phyloP scores from a whole-genome alignment of 2,329 filamentous ascomycete species.

The Beauveria scarabaeidicola region DNA sequence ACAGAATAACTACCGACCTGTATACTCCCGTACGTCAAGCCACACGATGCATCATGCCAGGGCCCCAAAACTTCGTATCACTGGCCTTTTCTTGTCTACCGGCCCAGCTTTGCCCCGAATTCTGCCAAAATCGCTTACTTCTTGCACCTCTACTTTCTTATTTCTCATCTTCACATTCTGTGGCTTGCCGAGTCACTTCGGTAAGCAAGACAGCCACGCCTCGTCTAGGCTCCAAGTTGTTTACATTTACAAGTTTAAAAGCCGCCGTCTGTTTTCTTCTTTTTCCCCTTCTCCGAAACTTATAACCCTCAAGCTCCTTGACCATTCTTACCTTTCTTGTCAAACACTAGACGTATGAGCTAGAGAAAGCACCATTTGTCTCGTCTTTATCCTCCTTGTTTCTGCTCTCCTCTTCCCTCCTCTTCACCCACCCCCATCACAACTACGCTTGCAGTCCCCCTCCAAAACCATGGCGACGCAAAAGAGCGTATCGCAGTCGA shows the following conservation, averaged over 20 bases:
- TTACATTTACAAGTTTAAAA: no score
- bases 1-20: background rate
- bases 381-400: background rate
- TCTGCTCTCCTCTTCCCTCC: background rate
- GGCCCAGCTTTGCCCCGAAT: background rate
- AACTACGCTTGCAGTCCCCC: background rate
- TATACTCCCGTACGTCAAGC: background rate
- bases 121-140: background rate
- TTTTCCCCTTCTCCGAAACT: no score
- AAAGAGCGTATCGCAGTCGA: slow-evolving; percentile 8
- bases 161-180: background rate
- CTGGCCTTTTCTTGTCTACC: background rate
- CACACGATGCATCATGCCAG: background rate
- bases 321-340: no score
- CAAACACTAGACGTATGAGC: no score
- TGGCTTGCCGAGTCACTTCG: background rate
- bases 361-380: no score
- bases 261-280: no score
- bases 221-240: no score
- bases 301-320: no score
- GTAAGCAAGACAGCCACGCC: no score
- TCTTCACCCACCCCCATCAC: background rate
- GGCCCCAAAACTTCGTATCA: background rate
- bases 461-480: background rate
- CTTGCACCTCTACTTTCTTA: background rate